Conservation (phyloP, 495 filamentous ascomycete species). For the Daldinia caldariorum region DNA sequence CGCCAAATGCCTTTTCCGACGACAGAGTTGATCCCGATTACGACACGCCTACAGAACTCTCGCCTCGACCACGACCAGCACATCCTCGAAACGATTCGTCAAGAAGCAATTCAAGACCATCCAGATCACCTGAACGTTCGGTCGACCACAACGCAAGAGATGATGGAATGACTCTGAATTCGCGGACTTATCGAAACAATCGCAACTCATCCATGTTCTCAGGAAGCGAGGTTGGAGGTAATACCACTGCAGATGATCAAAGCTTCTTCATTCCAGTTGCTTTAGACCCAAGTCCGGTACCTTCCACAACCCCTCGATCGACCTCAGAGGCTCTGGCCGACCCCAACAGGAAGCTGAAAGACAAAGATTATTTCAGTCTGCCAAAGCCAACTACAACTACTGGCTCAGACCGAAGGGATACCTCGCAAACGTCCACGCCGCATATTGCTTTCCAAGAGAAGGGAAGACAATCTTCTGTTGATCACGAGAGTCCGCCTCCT, state of each 20-base stretch:
- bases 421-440: conserved; percentile 68
- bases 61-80: conserved; percentile 67
- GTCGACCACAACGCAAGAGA: conserved; percentile 51
- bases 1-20: conserved; percentile 66
- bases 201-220: conserved; percentile 75
- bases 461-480: conserved; percentile 68
- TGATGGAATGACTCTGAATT: conserved; percentile 74
- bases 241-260: conserved; percentile 68
- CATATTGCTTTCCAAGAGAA: conserved; percentile 95
- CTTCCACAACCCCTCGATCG: conserved; percentile 69
- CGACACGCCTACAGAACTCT: conserved; percentile 77
- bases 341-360: conserved; percentile 54
- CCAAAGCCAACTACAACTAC: conserved; percentile 43
- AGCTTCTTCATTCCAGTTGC: conserved; percentile 91
- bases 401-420: conserved; percentile 49
- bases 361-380: conserved; percentile 64
- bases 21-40: conserved; percentile 80
- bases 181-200: conserved; percentile 80
- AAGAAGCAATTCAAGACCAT: conserved; percentile 59
- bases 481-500: conserved; percentile 57
- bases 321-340: conserved; percentile 58
- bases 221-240: conserved; percentile 59
- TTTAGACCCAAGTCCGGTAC: conserved; percentile 80
- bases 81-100: conserved; percentile 61
- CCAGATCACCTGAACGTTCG: conserved; percentile 60